Evolutionary conservation across 345 rosid species (phyloP).

Genomic region (Sisymbrium irio): DNA sequence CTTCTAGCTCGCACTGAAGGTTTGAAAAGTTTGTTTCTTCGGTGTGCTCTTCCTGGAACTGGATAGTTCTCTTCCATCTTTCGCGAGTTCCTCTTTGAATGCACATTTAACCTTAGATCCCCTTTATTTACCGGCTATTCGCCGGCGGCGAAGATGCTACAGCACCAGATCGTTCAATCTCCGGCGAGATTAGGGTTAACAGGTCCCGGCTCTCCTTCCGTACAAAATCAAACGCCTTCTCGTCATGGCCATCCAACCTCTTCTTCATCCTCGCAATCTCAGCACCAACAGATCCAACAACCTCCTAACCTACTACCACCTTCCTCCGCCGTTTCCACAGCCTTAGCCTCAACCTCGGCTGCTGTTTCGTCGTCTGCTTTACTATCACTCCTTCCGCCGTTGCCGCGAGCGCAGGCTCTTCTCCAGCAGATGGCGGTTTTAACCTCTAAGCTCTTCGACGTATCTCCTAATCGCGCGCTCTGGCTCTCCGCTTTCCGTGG

Average conservation of each 20-base stretch:
- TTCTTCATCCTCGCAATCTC: slow-evolving; percentile 38
- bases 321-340: slow-evolving; percentile 26
- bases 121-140: not conserved
- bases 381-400: slow-evolving; percentile 84
- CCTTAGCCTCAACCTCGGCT: slow-evolving; percentile 21
- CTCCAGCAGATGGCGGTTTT: slow-evolving; percentile 82
- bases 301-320: slow-evolving; percentile 29
- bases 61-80: not conserved
- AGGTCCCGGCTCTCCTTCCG: slow-evolving; percentile 71
- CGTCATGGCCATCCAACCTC: slow-evolving; percentile 48
- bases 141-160: slow-evolving; percentile 54
- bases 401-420: slow-evolving; percentile 77
- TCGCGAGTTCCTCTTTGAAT: not conserved
- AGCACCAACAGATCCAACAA: slow-evolving; percentile 38
- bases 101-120: not conserved
- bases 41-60: not conserved
- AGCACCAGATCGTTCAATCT: slow-evolving; percentile 76
- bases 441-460: slow-evolving; percentile 68
- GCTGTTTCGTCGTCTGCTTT: slow-evolving; percentile 61
- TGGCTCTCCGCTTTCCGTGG: slow-evolving; percentile 88
- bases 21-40: not conserved
- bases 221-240: slow-evolving; percentile 63
- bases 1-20: not conserved
- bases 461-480: slow-evolving; percentile 68
- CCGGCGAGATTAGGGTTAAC: slow-evolving; percentile 88